Evolutionary conservation across 2,329 filamentous ascomycete species (phyloP), one percentile per base, ranked within the genome.

Genomic region (Hypoxylon sp.): DNA sequence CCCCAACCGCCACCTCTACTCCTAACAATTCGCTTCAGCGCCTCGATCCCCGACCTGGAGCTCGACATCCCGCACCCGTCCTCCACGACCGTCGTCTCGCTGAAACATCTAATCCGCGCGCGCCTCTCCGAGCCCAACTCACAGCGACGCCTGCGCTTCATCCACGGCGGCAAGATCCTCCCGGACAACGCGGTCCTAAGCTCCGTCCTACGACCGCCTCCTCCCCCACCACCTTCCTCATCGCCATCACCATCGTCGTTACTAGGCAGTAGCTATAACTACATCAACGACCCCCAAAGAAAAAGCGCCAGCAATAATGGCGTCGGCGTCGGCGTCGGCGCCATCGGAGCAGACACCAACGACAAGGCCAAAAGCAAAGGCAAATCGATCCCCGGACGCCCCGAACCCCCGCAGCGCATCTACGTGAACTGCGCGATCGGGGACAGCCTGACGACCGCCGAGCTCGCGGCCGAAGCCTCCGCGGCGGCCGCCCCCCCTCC

Each of bases 381-480:
- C 51, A 97, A 96, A 66, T 87, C 87, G 0, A 79, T 90, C 4
- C 85, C 85, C 33, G 84, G 85, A 31, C 82, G 84, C 6, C 79
- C 80, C 8, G 76, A 78, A 13, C 78, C 81, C 33, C 71, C 80
- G 1, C 83, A 84, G 39, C 87, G 91, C 48, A 88, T 97, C 75
- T 98, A 97, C 79, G 91, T 98, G 68, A 97, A 97, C 83, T 98
- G 95, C 85, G 95, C 93, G 70, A 92, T 98, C 65, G 94, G 94
- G 60, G 90, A 93, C 78, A 84, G 87, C 26, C 86, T 98, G 11
- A 87, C 91, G 0, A 78, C 87, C 11, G 77, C 84, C 0, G 94
- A 97, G 64, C 87, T 98, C 22, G 86, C 85, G 1, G 85, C 84
- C 13, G 94, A 97, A 82, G 86, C 81, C 73, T 81, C 81, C 10